Evolutionary conservation across 805 yeast species (phyloP).

Genomic region (Sugiyamaella smithiae): DNA sequence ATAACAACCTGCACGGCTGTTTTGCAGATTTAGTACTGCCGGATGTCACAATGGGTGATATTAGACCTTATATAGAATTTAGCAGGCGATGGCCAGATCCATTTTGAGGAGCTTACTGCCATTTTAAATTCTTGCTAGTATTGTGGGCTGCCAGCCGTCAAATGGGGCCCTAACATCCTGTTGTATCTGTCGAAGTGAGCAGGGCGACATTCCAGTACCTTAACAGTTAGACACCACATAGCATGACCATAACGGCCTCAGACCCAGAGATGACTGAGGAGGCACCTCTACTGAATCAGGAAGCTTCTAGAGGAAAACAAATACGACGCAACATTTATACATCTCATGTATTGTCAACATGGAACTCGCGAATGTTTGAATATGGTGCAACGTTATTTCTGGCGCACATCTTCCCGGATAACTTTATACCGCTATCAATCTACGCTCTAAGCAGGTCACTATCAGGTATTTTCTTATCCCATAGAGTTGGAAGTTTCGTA

Average conservation of each 20-base stretch:
- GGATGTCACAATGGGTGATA: too few species aligned
- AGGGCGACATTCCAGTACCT: too few species aligned
- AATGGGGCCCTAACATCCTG: too few species aligned
- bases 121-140: too few species aligned
- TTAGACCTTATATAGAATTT: too few species aligned
- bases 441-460: constrained; percentile 35
- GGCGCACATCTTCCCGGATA: constrained; percentile 36
- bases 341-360: constrained; percentile 39
- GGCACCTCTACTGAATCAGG: neutral
- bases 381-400: constrained; percentile 39
- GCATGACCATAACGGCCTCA: neutral
- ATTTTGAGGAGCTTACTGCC: too few species aligned
- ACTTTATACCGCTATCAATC: constrained; percentile 37
- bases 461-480: constrained; percentile 32
- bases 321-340: constrained; percentile 24
- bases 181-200: too few species aligned
- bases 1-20: too few species aligned
- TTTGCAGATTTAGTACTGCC: too few species aligned
- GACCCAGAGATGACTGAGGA: neutral
- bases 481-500: constrained; percentile 32
- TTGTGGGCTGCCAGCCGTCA: too few species aligned
- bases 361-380: constrained; percentile 42
- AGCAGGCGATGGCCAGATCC: too few species aligned
- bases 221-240: too few species aligned
- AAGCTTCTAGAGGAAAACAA: neutral